Percentiles rank a stretch among this genome's conserved stretches.
phyloP scores from a whole-genome alignment of 2,329 filamentous ascomycete species.

The Plenodomus tracheiphilus region DNA sequence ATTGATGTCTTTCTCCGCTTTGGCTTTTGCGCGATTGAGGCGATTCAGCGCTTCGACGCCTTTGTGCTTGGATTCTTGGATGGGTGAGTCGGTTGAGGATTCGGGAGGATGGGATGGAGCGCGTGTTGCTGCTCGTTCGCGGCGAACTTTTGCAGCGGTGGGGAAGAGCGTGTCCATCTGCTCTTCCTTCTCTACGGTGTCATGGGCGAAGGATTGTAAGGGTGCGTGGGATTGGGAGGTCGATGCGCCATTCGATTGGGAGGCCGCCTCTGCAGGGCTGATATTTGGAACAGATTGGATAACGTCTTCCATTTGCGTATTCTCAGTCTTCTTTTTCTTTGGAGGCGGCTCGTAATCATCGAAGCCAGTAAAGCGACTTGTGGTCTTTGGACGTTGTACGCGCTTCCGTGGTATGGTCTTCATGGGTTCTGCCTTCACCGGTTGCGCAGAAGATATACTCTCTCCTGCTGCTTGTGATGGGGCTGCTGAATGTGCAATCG shows the following conservation, averaged over 20 bases:
- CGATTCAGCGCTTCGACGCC: slow-evolving; percentile 48
- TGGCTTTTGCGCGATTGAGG: slow-evolving; percentile 42
- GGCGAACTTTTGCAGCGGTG: slow-evolving; percentile 76
- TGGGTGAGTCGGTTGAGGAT: slow-evolving; percentile 1
- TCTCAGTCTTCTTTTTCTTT: slow-evolving; percentile 34
- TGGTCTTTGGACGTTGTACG: slow-evolving; percentile 40
- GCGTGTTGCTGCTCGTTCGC: slow-evolving; percentile 57
- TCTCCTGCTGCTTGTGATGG: slow-evolving; percentile 23
- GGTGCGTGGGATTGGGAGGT: slow-evolving; percentile 24
- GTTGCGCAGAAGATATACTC: slow-evolving; percentile 2
- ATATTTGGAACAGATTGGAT: slow-evolving; percentile 15
- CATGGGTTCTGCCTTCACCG: slow-evolving; percentile 20
- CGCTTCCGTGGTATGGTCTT: slow-evolving; percentile 37
- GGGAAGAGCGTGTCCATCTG: slow-evolving; percentile 75
- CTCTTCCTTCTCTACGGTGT: slow-evolving; percentile 50
- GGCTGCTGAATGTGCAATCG: slow-evolving; percentile 17
- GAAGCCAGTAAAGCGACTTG: slow-evolving; percentile 72
- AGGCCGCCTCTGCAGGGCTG: background rate
- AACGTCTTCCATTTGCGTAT: slow-evolving; percentile 30
- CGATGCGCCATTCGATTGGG: background rate
- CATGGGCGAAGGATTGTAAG: slow-evolving; percentile 40
- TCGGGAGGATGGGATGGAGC: slow-evolving; percentile 34
- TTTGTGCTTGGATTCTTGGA: slow-evolving; percentile 19
- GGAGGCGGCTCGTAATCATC: slow-evolving; percentile 55
- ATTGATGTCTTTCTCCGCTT: slow-evolving; percentile 64